phyloP scores from a whole-genome alignment of 257 asterid species.

The Nicotiana knightiana region DNA sequence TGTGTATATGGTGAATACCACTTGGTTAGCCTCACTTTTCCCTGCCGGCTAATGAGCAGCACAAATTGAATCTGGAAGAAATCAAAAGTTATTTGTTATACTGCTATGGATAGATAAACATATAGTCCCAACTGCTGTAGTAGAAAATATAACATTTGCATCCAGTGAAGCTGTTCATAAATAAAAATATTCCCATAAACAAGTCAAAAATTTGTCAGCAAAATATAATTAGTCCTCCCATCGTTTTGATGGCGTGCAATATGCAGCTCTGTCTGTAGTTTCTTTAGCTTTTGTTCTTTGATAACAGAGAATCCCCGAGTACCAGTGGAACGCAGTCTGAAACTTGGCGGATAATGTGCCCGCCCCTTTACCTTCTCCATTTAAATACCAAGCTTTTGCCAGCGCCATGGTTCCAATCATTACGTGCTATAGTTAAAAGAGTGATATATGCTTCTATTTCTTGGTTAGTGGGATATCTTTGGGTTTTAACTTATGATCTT shows the following conservation, averaged over 20 bases:
- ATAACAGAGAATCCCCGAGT: neutral
- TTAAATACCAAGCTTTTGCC: neutral
- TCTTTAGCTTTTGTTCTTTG: neutral
- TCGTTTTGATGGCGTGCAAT: neutral
- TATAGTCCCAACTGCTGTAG: neutral
- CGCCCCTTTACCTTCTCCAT: neutral
- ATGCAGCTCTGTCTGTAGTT: neutral
- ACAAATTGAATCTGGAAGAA: slow-evolving; percentile 47
- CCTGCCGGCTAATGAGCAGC: slow-evolving; percentile 58
- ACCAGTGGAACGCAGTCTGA: neutral
- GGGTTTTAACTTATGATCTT: neutral
- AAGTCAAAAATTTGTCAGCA: neutral
- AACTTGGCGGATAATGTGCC: neutral
- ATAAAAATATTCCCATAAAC: neutral
- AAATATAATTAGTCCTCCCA: neutral
- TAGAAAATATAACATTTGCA: neutral
- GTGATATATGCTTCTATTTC: neutral
- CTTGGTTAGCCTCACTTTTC: slow-evolving; percentile 55
- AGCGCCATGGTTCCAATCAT: neutral
- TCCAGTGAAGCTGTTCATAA: neutral
- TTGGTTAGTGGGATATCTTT: neutral
- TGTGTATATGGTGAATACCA: slow-evolving; percentile 61
- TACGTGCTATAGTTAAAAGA: neutral
- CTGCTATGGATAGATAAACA: neutral
- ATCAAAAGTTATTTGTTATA: neutral